phyloP scores from a whole-genome alignment of 345 rosid genomes.

The Turritis glabra region DNA sequence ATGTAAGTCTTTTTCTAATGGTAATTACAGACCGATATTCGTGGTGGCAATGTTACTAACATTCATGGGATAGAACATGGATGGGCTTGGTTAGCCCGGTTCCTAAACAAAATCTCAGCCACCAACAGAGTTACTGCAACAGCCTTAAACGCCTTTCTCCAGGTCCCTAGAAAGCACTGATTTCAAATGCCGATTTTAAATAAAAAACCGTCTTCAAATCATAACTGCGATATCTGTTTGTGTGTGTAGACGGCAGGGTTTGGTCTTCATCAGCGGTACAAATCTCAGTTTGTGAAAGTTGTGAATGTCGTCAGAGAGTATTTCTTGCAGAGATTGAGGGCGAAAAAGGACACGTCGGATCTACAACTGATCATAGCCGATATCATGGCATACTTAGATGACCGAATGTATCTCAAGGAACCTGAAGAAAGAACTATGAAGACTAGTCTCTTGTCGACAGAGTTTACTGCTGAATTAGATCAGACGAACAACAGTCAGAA shows the following conservation, averaged over 20 bases:
- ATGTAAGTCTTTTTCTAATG: constrained; percentile 18
- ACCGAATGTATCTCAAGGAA: constrained; percentile 53
- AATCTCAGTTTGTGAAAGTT: constrained; percentile 67
- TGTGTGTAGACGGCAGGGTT: constrained; percentile 72
- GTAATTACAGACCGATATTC: constrained; percentile 61
- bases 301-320: constrained; percentile 54
- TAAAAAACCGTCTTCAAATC: background rate
- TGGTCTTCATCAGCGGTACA: constrained; percentile 61
- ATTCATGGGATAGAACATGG: constrained; percentile 72
- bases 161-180: constrained; percentile 10
- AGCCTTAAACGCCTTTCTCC: constrained; percentile 66
- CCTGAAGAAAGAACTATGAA: constrained; percentile 68
- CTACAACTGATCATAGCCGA: constrained; percentile 46
- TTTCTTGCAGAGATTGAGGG: constrained; percentile 56
- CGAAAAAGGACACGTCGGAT: constrained; percentile 46
- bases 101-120: constrained; percentile 63
- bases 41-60: constrained; percentile 48
- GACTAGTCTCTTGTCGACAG: constrained; percentile 46
- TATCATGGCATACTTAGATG: constrained; percentile 64
- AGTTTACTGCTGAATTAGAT: constrained; percentile 41
- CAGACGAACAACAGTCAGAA: constrained; percentile 31
- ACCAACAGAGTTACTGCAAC: constrained; percentile 63
- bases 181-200: background rate
- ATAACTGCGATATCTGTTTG: background rate
- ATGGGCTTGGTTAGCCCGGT: constrained; percentile 87